Evolutionary conservation across 768 basidiomycete species (phyloP), one percentile per base, ranked within the genome.

Genomic region (Strobilomyces echinocephalus): DNA sequence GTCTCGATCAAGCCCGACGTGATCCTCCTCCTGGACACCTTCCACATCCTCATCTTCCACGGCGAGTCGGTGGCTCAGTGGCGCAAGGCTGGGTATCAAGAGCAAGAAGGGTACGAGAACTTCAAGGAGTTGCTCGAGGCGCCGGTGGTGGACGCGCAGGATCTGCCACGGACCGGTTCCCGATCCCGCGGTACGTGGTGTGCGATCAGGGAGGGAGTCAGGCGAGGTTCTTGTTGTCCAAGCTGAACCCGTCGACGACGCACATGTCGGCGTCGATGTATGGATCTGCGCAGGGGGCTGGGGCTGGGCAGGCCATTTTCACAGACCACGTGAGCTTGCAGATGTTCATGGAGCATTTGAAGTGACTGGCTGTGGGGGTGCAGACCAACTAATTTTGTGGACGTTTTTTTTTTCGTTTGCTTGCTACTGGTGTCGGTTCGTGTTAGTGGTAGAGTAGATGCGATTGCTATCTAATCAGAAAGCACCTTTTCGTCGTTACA

Each of bases 31-130:
- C 86, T 99, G 50, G 97, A 99, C 66, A 98, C 95, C 3, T 99
- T 99, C 92, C 95, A 99, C 68, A 97, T 98, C 61, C 87, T 98
- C 63, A 98, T 99, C 71, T 98, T 97, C 87, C 97, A 99, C 67
- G 97, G 97, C 20, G 92, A 95, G 70, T 90, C 92, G 20, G 81
- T 99, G 45, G 95, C 97, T 0, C 88, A 94, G 69, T 99, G 97
- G 97, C 83, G 95, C 47, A 98, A 98, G 72, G 90, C 91, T 12
- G 95, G 94, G 0, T 99, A 98, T 65, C 97, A 98, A 65, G 95
- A 99, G 1, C 95, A 97, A 73, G 95, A 97, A 69, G 95, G 93
- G 34, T 97, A 98, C 64, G 97, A 98, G 72, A 98, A 99, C 73
- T 90, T 99, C 74, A 95, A 94, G 64, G 93, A 95, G 67, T 76